Evolutionary conservation across 768 basidiomycete genomes (phyloP).

Genomic region (Cystobasidium ongulense): DNA sequence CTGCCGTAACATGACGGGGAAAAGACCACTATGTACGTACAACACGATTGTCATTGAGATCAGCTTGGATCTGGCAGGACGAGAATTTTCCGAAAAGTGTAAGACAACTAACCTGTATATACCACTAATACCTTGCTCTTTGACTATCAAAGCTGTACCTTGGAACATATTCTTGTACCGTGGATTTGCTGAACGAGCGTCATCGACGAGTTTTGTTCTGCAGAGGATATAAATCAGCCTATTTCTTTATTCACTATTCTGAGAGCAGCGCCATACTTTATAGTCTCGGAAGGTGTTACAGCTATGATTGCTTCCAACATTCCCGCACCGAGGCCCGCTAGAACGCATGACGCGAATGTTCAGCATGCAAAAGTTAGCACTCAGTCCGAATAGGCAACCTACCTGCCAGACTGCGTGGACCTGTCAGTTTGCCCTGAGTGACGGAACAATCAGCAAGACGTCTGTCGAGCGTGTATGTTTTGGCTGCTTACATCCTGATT

Average conservation of each 20-base stretch:
- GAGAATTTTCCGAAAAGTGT: constrained; percentile 71
- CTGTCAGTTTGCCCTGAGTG: constrained; percentile 75
- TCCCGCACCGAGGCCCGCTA: constrained; percentile 60
- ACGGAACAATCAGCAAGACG: not conserved
- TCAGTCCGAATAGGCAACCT: not conserved
- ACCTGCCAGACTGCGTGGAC: constrained; percentile 77
- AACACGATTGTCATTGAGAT: not conserved
- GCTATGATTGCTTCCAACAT: constrained; percentile 82
- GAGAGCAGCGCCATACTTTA: constrained; percentile 62
- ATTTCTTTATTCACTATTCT: not conserved
- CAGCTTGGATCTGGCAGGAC: too few species aligned
- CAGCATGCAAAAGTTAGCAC: not conserved
- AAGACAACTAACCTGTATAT: constrained; percentile 61
- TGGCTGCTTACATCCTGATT: constrained; percentile 62
- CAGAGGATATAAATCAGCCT: not conserved
- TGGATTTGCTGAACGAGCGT: constrained; percentile 74
- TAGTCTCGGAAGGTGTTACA: constrained; percentile 94
- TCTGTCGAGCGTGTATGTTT: not conserved
- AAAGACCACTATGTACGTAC: constrained; percentile 7
- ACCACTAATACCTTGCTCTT: constrained; percentile 69
- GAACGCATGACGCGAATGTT: not conserved
- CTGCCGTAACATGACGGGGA: constrained; percentile 81
- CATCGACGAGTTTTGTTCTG: constrained; percentile 95
- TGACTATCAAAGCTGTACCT: constrained; percentile 69
- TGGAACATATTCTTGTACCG: constrained; percentile 79